phyloP scores from a whole-genome alignment of 352 stramenopile species.

The Phytophthora pluvialis region DNA sequence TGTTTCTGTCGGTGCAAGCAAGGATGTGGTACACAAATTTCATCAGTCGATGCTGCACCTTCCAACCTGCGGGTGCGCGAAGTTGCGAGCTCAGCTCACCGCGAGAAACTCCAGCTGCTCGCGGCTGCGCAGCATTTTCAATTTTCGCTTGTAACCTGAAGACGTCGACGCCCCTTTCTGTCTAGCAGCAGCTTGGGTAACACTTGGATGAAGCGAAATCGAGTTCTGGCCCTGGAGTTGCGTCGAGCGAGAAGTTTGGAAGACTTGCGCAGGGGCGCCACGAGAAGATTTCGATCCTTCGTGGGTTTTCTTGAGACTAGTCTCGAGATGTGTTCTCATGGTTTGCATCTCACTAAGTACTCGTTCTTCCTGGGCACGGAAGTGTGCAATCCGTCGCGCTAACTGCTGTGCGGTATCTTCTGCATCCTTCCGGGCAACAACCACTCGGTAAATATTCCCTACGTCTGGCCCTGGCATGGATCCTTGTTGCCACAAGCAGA shows the following conservation, averaged over 20 bases:
- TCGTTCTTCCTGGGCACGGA: constrained; percentile 58
- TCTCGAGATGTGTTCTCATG: constrained; percentile 54
- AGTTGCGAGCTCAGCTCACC: constrained; percentile 29
- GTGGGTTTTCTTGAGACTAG: constrained; percentile 4
- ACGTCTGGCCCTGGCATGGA: constrained; percentile 4
- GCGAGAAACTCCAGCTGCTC: constrained; percentile 62
- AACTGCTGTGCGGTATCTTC: constrained; percentile 60
- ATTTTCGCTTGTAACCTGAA: constrained; percentile 15
- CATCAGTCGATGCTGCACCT: constrained; percentile 7
- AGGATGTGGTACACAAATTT: neutral
- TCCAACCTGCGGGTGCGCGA: neutral
- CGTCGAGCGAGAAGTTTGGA: neutral
- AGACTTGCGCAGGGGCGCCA: neutral
- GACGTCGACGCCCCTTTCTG: neutral
- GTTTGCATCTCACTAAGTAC: constrained; percentile 57
- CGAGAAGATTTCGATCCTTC: neutral
- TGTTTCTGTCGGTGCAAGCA: constrained; percentile 46
- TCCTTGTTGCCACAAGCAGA: constrained; percentile 5
- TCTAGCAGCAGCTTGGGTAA: neutral
- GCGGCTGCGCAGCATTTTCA: constrained; percentile 39
- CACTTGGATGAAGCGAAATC: neutral
- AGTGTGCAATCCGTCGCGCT: constrained; percentile 56
- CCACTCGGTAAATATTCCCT: constrained; percentile 48
- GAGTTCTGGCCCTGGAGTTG: constrained; percentile 9
- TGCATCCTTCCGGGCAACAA: constrained; percentile 57